Base-by-base conservation (phyloP, 1,284 basidiomycete genomes). In the Cryptococcus sp. region DNA sequence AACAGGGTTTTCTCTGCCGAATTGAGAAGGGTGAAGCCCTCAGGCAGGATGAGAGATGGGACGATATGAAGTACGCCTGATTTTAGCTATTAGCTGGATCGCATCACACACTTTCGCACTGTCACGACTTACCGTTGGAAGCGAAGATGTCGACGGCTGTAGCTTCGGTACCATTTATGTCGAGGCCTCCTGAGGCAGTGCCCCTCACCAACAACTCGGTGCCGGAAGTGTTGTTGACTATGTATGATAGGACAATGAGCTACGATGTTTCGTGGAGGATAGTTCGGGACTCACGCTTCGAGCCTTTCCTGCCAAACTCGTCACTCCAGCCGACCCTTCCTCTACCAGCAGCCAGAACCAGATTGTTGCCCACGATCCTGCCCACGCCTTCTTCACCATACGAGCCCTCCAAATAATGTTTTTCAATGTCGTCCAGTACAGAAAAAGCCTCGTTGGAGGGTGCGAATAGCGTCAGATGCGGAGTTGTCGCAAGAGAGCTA, bases 391-490 rank as follows among this genome's bases (percentile, higher is more conserved):
- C 86, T 11, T 84, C 81, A 0, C 92, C 90, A 68, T 88, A 93
- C 56, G 85, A 85, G 65, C 90, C 92, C 76, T 93, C 89, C 23
- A 97, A 82, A 75, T 95, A 97, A 6, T 88, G 77, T 51, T 86
- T 84, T 72, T 93, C 91, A 53, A 90, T 83, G 22, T 81, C 80
- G 54, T 78, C 69, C 85, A 84, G 59, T 88, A 78, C 41, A 83
- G 81, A 85, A 87, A 82, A 97, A 11, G 96, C 94, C 23, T 84
- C 80, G 70, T 96, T 85, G 16, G 88, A 82, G 0, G 96, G 95
- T 2, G 96, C 83, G 76, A 99, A 99, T 40, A 99, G 69, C 0
- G 95, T 97, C 38, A 96, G 80, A 69, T 89, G 87, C 0, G 90
- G 80, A 0, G 84, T 70, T 51, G 47, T 76, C 53, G 48, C 78